Evolutionary conservation across 257 asterid species (phyloP), one percentile per base, ranked within the genome.

Genomic region (Lavandula angustifolia): DNA sequence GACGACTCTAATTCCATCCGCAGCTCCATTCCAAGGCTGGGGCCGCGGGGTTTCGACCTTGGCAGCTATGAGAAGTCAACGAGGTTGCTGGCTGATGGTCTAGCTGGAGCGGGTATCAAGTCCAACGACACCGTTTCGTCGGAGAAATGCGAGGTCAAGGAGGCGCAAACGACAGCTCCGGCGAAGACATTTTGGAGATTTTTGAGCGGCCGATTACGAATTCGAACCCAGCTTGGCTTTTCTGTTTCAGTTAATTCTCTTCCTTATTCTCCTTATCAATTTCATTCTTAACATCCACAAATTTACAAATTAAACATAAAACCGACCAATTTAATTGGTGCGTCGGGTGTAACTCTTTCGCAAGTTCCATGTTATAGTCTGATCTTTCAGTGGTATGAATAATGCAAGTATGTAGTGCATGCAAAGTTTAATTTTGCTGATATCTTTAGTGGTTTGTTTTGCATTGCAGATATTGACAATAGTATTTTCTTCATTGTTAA

Each of bases 391-490:
- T 29, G 41, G 32, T n/a, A 33, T 31, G 10, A 51, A n/a, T 51
- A 37, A 46, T 41, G 60, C 22, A 10, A 14, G 60, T 29, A n/a
- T n/a, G n/a, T n/a, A n/a, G 54, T 37, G 38, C 40, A 32, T 5
- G 57, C 13, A 17, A 11, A 44, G 35, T 35, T 46, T 57, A 52
- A n/a, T 38, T 34, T 47, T 47, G 9, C 41, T 68, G 16, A 53
- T 46, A 46, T 22, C 9, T 33, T 27, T 12, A 2, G 40, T 64
- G 60, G 63, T 58, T 12, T 67, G 47, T 74, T 73, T 71, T 76
- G 74, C 62, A 58, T 43, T 80, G 80, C 89, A 89, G 95, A 53
- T 87, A 37, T 56, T 87, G 65, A 54, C 79, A 17, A 74, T 75
- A 0, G 73, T 71, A 66, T 66, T 85, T 6, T 68, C 91, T 42